Conservation (phyloP, 2,329 filamentous ascomycete genomes). For the Blastomyces gilchristii region DNA sequence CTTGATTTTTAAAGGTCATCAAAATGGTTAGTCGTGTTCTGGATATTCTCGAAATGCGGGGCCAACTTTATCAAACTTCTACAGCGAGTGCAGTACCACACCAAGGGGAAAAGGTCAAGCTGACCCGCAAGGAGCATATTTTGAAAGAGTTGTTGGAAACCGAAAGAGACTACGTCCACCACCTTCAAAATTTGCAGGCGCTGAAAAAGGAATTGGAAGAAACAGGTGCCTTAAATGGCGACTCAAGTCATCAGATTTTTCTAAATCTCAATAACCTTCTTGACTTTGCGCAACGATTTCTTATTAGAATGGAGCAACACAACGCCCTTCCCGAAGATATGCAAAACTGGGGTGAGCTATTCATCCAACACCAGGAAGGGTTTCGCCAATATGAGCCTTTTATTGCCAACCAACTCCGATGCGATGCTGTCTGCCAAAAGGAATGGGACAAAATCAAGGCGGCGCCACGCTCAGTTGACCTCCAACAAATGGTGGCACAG, state of each 20-base stretch:
- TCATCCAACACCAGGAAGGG: slow-evolving; percentile 70
- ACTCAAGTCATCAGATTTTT: slow-evolving; percentile 89
- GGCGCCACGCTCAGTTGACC: slow-evolving; percentile 54
- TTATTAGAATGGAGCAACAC: slow-evolving; percentile 92
- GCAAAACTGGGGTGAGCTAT: slow-evolving; percentile 94
- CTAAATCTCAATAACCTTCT: slow-evolving; percentile 90
- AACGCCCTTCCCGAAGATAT: slow-evolving; percentile 66
- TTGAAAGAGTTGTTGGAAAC: slow-evolving; percentile 87
- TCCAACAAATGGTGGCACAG: slow-evolving; percentile 68
- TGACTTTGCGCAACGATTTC: slow-evolving; percentile 87
- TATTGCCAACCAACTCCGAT: slow-evolving; percentile 90
- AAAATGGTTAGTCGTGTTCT: slow-evolving; percentile 88
- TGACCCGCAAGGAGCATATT: slow-evolving; percentile 73
- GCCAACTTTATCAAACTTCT: slow-evolving; percentile 59
- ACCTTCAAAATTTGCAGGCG: slow-evolving; percentile 85
- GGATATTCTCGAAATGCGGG: slow-evolving; percentile 69
- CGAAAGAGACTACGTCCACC: slow-evolving; percentile 94
- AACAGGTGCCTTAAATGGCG: slow-evolving; percentile 76
- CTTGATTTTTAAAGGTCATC: slow-evolving; percentile 50
- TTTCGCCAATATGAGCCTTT: slow-evolving; percentile 95
- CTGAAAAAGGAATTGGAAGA: slow-evolving; percentile 85
- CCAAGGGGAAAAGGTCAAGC: slow-evolving; percentile 42
- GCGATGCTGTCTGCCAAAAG: slow-evolving; percentile 69
- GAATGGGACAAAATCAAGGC: slow-evolving; percentile 78
- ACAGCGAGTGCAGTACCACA: slow-evolving; percentile 41